Base-by-base conservation (phyloP, 2,329 filamentous ascomycete species). In the Gyromitra esculenta region DNA sequence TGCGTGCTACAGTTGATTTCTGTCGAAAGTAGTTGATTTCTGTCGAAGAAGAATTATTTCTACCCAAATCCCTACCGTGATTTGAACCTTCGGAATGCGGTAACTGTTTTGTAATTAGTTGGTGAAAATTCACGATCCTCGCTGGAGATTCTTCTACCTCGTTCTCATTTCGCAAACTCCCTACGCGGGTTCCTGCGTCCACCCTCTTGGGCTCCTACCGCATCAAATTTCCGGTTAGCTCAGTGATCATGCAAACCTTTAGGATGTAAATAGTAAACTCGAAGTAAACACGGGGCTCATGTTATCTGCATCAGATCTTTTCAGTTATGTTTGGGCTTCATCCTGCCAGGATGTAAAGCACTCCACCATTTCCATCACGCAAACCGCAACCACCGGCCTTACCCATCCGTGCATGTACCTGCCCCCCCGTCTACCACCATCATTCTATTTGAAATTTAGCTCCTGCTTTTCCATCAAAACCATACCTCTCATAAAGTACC, bases 261-360 rank as follows among this genome's bases (percentile, higher is more conserved):
- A 15, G 41, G 54, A 21, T 41, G 39, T 25, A 69, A 43, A 57
- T 48, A 57, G 21, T 2, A 31, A 57, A 63, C 6, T 52, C 15
- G n/a, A 65, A 39, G 39, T 50, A 68, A 63, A 50, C 56, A 59
- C 35, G 13, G 25, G 25, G 54, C 59, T 18, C 45, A 57, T 73
- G 25, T 73, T 75, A 65, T 69, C 70, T 73, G 78, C 77, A 79
- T 79, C 78, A 79, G 77, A 60, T 79, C 77, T 79, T 79, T 79
- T 79, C 77, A 79, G 77, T 79, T 79, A 63, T 70, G 15, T 65
- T 78, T 78, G 60, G 70, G 63, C 75, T 71, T 78, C 77, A 78
- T 67, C 65, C 77, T 78, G 75, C 77, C 45, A 64, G 48, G 31
- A 71, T 66, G 59, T 59, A 71, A 59, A 50, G 35, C 54, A 43